Evolutionary conservation across 352 stramenopile species (phyloP).

Genomic region (Globisporangium orthogonon): DNA sequence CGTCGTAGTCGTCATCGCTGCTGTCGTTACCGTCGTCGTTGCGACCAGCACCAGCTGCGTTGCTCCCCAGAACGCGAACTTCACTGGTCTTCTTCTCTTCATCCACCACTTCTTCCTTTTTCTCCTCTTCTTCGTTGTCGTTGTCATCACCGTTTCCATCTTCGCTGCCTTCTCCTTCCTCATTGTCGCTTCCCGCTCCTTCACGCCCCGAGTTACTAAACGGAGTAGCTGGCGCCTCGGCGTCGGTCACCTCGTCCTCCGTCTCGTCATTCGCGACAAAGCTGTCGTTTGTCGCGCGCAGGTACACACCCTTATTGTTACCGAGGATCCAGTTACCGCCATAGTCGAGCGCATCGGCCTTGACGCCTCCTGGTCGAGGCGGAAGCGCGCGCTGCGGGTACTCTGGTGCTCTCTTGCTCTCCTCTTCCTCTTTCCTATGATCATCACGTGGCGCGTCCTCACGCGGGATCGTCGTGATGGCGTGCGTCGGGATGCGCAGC

Average conservation of each 20-base stretch:
- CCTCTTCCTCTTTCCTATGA: constrained; percentile 12
- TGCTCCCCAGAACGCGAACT: constrained; percentile 23
- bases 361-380: neutral
- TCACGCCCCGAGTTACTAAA: constrained; percentile 27
- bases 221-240: constrained; percentile 38
- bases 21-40: constrained; percentile 31
- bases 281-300: constrained; percentile 64
- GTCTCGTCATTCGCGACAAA: constrained; percentile 60
- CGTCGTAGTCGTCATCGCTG: constrained; percentile 17
- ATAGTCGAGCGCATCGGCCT: constrained; percentile 20
- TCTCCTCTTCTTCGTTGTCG: constrained; percentile 14
- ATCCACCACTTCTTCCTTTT: constrained; percentile 2
- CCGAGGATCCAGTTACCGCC: constrained; percentile 79
- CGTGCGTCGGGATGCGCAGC: constrained; percentile 59
- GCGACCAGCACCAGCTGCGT: constrained; percentile 23
- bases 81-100: constrained; percentile 32
- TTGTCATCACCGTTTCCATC: constrained; percentile 2
- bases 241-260: constrained; percentile 45
- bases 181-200: constrained; percentile 1
- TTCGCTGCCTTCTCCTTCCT: neutral
- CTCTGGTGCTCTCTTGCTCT: constrained; percentile 1
- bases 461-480: constrained; percentile 73
- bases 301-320: constrained; percentile 67
- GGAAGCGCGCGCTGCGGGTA: neutral
- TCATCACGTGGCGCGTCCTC: constrained; percentile 31